Percentiles rank a stretch among this genome's conserved stretches.
Evolutionary conservation across 2,329 filamentous ascomycete species (phyloP).

Genomic region (Cadophora gregata): DNA sequence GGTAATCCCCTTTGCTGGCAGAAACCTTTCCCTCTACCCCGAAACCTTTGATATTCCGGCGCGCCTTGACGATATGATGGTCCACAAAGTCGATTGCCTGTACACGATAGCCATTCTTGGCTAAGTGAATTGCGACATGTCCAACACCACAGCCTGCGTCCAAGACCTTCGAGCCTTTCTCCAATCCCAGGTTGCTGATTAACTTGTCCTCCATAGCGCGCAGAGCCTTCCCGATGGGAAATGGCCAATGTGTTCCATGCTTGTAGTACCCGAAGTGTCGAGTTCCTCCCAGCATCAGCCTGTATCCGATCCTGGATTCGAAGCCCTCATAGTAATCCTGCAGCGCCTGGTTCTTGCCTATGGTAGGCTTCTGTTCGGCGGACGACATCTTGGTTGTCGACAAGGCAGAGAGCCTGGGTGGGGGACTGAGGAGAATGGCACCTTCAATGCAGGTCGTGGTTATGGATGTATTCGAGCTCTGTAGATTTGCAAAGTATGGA

Average conservation of each 20-base stretch:
- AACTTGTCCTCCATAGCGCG: constrained; percentile 57
- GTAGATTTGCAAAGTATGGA: neutral
- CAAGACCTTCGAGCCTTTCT: constrained; percentile 51
- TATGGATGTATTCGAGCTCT: neutral
- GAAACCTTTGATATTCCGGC: constrained; percentile 47
- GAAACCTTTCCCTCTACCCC: constrained; percentile 47
- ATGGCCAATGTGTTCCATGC: constrained; percentile 53
- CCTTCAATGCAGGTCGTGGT: neutral
- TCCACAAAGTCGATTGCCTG: constrained; percentile 56
- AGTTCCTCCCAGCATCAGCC: constrained; percentile 52
- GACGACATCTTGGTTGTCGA: constrained; percentile 20
- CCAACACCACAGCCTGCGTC: constrained; percentile 59
- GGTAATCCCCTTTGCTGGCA: constrained; percentile 55
- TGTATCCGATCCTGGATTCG: constrained; percentile 52
- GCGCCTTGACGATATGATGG: constrained; percentile 53
- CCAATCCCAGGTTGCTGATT: constrained; percentile 46
- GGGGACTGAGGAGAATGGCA: neutral
- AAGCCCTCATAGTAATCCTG: constrained; percentile 54
- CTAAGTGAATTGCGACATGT: constrained; percentile 56
- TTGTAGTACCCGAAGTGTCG: constrained; percentile 58
- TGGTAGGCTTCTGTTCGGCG: constrained; percentile 37
- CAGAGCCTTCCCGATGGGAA: constrained; percentile 51
- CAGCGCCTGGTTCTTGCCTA: constrained; percentile 46
- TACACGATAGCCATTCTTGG: constrained; percentile 49
- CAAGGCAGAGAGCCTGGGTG: neutral